Percentiles rank a stretch among this genome's conserved stretches.
phyloP scores from a whole-genome alignment of 371 early-diverging fungal genomes.

The Haplosporangium sp. region DNA sequence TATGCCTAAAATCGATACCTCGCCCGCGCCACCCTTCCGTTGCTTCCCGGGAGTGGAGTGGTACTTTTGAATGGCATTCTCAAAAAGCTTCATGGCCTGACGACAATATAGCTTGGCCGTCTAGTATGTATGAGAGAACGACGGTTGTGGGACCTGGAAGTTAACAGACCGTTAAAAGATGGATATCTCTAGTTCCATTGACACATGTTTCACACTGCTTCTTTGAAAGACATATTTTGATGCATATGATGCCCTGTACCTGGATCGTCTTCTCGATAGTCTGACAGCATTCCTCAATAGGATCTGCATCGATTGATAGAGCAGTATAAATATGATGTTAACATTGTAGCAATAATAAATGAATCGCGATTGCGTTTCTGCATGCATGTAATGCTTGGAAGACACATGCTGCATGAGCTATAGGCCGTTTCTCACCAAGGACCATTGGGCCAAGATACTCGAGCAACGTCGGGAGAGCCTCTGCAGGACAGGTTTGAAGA shows the following conservation, averaged over 20 bases:
- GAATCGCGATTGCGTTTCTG: not conserved
- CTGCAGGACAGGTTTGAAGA: slow-evolving; percentile 35
- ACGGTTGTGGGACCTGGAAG: not conserved
- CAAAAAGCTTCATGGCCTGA: slow-evolving; percentile 39
- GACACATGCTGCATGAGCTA: not conserved
- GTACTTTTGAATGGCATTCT: slow-evolving; percentile 36
- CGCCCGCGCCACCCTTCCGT: slow-evolving; percentile 27
- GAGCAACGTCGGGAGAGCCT: slow-evolving; percentile 21
- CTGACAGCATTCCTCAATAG: slow-evolving; percentile 33
- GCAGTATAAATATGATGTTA: not conserved
- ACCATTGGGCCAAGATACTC: slow-evolving; percentile 37
- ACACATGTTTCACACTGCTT: not conserved
- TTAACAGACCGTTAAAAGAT: slow-evolving; percentile 5
- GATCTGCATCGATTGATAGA: slow-evolving; percentile 15
- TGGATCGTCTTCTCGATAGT: slow-evolving; percentile 42
- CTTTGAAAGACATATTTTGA: not conserved
- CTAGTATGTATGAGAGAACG: slow-evolving; percentile 13
- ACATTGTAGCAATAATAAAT: not conserved
- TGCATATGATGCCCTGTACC: slow-evolving; percentile 11
- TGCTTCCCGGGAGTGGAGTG: slow-evolving; percentile 44
- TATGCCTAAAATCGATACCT: slow-evolving; percentile 13
- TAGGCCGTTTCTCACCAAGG: slow-evolving; percentile 26
- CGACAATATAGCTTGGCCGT: slow-evolving; percentile 49
- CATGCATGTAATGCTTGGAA: not conserved
- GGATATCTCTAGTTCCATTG: not conserved